These are phyloP conservation scores for Starmerella khaoyaiensis DNA, from an alignment of 805 yeast species.

Conservation along the genomic window DNA sequence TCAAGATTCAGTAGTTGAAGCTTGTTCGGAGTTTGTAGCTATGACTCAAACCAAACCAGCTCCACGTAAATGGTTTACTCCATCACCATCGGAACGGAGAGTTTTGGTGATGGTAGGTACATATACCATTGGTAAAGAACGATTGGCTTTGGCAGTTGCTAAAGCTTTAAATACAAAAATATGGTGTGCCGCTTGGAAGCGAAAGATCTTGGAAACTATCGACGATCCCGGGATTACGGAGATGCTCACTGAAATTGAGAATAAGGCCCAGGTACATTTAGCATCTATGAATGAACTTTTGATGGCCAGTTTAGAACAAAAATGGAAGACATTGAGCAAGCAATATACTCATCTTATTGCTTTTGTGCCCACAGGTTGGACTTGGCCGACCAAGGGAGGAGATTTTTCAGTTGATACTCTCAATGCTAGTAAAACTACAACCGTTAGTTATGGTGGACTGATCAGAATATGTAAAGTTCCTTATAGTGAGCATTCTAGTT, in stretches of 20 bases:
- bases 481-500: conserved; percentile 90
- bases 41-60: conserved; percentile 28
- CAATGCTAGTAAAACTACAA: conserved; percentile 13
- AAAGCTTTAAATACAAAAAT: conserved; percentile 26
- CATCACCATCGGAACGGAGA: conserved; percentile 26
- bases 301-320: conserved; percentile 33
- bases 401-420: conserved; percentile 13
- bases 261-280: conserved; percentile 50
- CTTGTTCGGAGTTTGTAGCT: conserved; percentile 42
- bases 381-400: conserved; percentile 32
- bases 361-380: conserved; percentile 86
- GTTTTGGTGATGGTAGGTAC: conserved; percentile 61
- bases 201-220: conserved; percentile 35
- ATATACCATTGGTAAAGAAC: conserved; percentile 86
- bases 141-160: conserved; percentile 47
- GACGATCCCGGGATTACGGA: conserved; percentile 33
- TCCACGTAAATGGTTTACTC: conserved; percentile 18
- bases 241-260: conserved; percentile 35
- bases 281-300: conserved; percentile 50
- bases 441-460: conserved; percentile 22
- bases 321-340: conserved; percentile 36
- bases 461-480: conserved; percentile 55
- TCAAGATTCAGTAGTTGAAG: conserved; percentile 53
- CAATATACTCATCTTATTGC: conserved; percentile 55
- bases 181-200: conserved; percentile 37